phyloP scores from a whole-genome alignment of 2,329 filamentous ascomycete genomes.

The Neonectria faginata region DNA sequence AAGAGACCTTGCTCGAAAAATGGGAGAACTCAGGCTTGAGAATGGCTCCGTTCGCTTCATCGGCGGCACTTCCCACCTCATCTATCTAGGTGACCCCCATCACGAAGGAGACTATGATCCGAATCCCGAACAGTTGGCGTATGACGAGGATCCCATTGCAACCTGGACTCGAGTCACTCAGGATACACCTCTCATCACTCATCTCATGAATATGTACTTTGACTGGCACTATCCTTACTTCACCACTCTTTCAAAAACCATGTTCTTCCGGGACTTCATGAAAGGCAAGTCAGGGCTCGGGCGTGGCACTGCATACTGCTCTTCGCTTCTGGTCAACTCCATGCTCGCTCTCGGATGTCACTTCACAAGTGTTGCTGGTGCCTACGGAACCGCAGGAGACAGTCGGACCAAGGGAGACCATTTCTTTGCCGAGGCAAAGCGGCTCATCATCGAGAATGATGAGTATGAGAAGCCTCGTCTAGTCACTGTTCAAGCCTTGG shows the following conservation, averaged over 20 bases:
- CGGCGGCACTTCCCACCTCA: conserved; percentile 92
- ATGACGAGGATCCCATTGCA: conserved; percentile 76
- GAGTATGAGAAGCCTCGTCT: conserved; percentile 91
- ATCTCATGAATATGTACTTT: conserved; percentile 98
- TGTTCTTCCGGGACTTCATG: conserved; percentile 89
- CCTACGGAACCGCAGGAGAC: conserved; percentile 77
- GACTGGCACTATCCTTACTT: conserved; percentile 98
- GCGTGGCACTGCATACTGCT: conserved; percentile 80
- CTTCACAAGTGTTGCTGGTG: conserved; percentile 82
- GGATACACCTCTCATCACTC: conserved; percentile 81
- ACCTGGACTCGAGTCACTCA: conserved; percentile 91
- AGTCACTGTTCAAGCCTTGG: conserved; percentile 91
- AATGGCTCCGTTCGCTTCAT: conserved; percentile 92
- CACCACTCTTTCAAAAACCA: conserved; percentile 84
- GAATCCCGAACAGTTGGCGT: conserved; percentile 59
- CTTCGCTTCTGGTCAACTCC: conserved; percentile 88
- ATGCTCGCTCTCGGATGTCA: conserved; percentile 95
- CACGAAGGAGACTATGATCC: conserved; percentile 55
- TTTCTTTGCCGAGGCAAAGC: conserved; percentile 94
- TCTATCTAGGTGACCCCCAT: conserved; percentile 74
- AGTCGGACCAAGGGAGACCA: conserved; percentile 91
- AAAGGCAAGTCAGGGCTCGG: conserved; percentile 71
- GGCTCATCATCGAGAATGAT: conserved; percentile 88
- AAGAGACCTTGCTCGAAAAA: conserved; percentile 87
- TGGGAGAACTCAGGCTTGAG: conserved; percentile 89